Conservation (phyloP, 305 asterid genomes). For the Coffea humblotiana region DNA sequence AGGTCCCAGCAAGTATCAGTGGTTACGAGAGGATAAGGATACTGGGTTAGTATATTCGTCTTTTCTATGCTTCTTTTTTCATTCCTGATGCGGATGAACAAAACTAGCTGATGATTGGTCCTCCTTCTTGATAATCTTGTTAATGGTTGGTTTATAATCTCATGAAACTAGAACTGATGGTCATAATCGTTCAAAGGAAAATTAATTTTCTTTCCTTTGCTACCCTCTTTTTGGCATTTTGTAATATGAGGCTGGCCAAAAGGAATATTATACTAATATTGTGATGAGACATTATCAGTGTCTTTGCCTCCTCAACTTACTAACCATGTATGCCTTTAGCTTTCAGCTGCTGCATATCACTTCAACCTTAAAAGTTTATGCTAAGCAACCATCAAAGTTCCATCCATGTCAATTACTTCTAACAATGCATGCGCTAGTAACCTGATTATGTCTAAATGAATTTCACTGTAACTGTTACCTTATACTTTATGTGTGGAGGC, state of each 20-base stretch:
- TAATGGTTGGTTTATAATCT: neutral
- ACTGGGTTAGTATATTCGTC: slow-evolving; percentile 54
- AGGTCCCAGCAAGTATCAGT: slow-evolving; percentile 98
- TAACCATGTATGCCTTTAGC: neutral
- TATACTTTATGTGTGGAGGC: neutral
- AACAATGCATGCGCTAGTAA: neutral
- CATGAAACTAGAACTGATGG: neutral
- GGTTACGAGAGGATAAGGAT: slow-evolving; percentile 84
- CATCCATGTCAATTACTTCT: neutral
- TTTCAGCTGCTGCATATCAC: neutral
- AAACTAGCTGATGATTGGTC: neutral
- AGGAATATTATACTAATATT: neutral
- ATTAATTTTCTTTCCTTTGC: neutral
- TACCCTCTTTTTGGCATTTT: neutral
- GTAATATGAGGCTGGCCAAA: neutral
- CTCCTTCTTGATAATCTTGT: neutral
- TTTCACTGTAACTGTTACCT: neutral
- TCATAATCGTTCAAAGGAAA: neutral
- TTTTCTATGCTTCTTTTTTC: slow-evolving; percentile 14
- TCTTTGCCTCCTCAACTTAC: neutral
- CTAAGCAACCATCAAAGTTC: neutral
- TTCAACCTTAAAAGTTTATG: no score
- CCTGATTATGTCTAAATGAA: neutral
- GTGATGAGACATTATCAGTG: neutral
- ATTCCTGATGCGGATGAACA: neutral